Percentiles rank a stretch among this genome's conserved stretches.
Evolutionary conservation across 768 basidiomycete genomes (phyloP).

Genomic region (Hygrophorus russula): DNA sequence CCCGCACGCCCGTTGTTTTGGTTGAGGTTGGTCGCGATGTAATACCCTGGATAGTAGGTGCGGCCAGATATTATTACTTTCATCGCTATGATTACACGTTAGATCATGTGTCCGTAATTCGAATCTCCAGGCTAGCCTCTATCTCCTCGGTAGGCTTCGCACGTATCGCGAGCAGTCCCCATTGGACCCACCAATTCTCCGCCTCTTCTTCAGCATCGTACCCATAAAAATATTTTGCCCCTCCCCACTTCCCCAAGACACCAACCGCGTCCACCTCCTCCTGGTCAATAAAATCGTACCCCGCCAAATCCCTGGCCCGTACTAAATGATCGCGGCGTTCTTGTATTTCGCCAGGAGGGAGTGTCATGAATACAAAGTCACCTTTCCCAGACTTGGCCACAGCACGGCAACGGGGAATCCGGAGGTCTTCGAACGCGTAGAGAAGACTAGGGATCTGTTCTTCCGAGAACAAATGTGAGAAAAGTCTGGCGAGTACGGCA

Average conservation of each 20-base stretch:
- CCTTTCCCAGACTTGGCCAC: conserved; percentile 31
- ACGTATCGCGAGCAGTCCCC: conserved; percentile 8
- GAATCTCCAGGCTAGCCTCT: conserved; percentile 13
- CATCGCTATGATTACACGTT: too few relatives aligned
- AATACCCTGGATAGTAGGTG: too few relatives aligned
- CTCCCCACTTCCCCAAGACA: conserved; percentile 30
- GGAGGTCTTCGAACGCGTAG: conserved; percentile 43
- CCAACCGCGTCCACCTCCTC: conserved; percentile 6
- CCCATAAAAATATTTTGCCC: conserved; percentile 34
- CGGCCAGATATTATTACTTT: too few relatives aligned
- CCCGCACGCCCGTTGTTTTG: too few relatives aligned
- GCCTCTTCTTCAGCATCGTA: conserved; percentile 50
- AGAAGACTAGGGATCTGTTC: conserved; percentile 44
- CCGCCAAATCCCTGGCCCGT: conserved; percentile 8
- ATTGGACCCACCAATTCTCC: conserved; percentile 50
- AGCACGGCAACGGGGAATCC: conserved; percentile 32
- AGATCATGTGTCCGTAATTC: too few relatives aligned
- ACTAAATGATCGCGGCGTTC: conserved; percentile 31
- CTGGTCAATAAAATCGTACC: conserved; percentile 7
- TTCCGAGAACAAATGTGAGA: conserved; percentile 36
- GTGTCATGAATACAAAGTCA: conserved; percentile 31
- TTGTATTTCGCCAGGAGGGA: conserved; percentile 32
- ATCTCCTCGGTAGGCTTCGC: conserved; percentile 7
- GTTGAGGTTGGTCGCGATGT: too few relatives aligned
- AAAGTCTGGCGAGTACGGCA: conserved; percentile 47